A percentile compares a stretch with the other conserved stretches of the same genome.
Conservation (phyloP, 768 basidiomycete genomes). For the Suillus sp. region DNA sequence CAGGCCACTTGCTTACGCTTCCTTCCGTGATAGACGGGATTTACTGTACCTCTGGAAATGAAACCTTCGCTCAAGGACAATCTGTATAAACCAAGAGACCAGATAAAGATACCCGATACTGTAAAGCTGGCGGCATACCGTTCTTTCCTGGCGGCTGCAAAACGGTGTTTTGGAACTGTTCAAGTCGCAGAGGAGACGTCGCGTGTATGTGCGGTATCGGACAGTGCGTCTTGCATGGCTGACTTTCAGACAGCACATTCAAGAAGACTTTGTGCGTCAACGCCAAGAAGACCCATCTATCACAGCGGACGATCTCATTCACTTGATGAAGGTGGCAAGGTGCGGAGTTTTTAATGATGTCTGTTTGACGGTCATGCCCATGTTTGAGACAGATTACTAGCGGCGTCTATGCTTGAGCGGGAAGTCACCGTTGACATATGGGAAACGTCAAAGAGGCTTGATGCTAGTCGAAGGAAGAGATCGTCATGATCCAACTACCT, state of each 20-base stretch:
- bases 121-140: slow-evolving; percentile 59
- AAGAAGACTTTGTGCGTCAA: slow-evolving; percentile 67
- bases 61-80: slow-evolving; percentile 21
- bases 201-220: slow-evolving; percentile 44
- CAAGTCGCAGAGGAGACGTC: slow-evolving; percentile 55
- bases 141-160: slow-evolving; percentile 61
- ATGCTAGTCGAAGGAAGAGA: slow-evolving; percentile 42
- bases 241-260: slow-evolving; percentile 55
- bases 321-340: slow-evolving; percentile 71
- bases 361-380: slow-evolving; percentile 15
- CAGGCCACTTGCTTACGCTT: neutral
- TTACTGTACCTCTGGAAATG: slow-evolving; percentile 52
- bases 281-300: slow-evolving; percentile 40
- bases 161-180: slow-evolving; percentile 46
- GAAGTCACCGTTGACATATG: slow-evolving; percentile 62
- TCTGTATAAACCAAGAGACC: slow-evolving; percentile 52
- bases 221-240: slow-evolving; percentile 3
- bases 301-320: slow-evolving; percentile 64
- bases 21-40: slow-evolving; percentile 50
- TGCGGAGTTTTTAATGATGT: slow-evolving; percentile 33
- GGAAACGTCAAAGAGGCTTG: slow-evolving; percentile 65
- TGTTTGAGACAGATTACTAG: slow-evolving; percentile 50
- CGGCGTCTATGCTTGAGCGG: slow-evolving; percentile 58
- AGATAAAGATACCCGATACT: slow-evolving; percentile 46
- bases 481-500: neutral